Conservation (phyloP, 208 protist genomes). For the Hexamita inflata region DNA sequence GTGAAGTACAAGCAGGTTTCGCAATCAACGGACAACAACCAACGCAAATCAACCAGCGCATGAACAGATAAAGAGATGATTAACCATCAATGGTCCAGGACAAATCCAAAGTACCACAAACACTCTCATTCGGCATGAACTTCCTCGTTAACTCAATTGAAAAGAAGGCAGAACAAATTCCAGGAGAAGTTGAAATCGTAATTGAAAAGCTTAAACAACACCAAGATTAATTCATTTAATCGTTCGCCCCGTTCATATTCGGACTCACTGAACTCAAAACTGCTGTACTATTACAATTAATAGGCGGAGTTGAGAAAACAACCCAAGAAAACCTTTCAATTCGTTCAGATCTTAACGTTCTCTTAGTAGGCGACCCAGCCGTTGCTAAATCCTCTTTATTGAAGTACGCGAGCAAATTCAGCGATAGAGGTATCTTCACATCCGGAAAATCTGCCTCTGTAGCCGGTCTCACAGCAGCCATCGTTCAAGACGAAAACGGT, state of each 20-base stretch:
- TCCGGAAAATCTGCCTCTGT: slow-evolving; percentile 83
- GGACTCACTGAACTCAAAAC: slow-evolving; percentile 90
- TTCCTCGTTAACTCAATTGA: too few species aligned
- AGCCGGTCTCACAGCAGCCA: slow-evolving; percentile 82
- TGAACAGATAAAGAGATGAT: too few species aligned
- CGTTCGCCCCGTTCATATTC: slow-evolving; percentile 67
- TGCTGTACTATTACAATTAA: slow-evolving; percentile 88
- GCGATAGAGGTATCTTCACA: slow-evolving; percentile 86
- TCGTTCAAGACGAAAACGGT: slow-evolving; percentile 89
- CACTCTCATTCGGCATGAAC: too few species aligned
- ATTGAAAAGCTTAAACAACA: too few species aligned
- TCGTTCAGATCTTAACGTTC: slow-evolving; percentile 96
- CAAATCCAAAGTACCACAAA: too few species aligned
- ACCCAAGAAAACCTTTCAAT: slow-evolving; percentile 73
- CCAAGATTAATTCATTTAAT: slow-evolving; percentile 28
- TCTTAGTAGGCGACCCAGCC: slow-evolving; percentile 91
- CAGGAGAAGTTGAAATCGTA: too few species aligned
- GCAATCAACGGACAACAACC: too few species aligned
- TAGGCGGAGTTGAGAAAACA: slow-evolving; percentile 91
- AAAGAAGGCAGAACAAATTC: too few species aligned
- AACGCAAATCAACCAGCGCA: too few species aligned
- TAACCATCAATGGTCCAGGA: too few species aligned
- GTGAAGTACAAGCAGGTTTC: too few species aligned
- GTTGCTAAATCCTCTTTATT: slow-evolving; percentile 97
- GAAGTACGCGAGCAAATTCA: slow-evolving; percentile 76